Base-by-base conservation (phyloP, 768 basidiomycete genomes). In the Serendipita sp. region DNA sequence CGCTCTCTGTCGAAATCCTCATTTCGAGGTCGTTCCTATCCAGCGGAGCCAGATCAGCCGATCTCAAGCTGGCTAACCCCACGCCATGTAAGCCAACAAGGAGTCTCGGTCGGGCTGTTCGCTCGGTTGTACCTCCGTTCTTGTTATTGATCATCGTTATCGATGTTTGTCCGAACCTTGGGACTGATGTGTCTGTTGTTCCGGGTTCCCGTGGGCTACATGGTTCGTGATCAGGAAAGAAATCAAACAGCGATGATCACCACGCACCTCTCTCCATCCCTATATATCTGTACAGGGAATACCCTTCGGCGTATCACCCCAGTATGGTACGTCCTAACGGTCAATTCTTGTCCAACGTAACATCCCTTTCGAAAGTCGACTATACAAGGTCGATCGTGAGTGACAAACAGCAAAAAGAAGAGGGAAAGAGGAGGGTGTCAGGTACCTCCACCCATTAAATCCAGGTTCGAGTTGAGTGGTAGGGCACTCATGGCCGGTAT, bases 321-420 rank as follows among this genome's bases (percentile, higher is more conserved):
- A 3, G 88, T 97, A 71, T 97, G 92, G 72, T 95, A 95, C 41
- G 95, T 97, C 60, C 96, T 82, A 3, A 96, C 94, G 0, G 94
- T 97, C 42, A 98, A 77, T 69, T 98, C 96, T 76, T 99, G 96
- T 7, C 96, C 96, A 3, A 98, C 86, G 70, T 97, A 98, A 70
- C 96, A 99, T 2, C 96, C 96, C 75, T 99, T 99, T 63, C 90
- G 78, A 72, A 96, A 97, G 73, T 97, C 92, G 70, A 98, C 94
- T 86, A 78, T 45, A 60, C 30, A 66, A 26, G 61, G 43, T 43
- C 65, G 51, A 64, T 61, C 48, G 62, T 67, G 41, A 66, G 62
- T 60, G 31, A 13, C 68, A 42, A 33, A 61, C 50, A 44, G 1
- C 17, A 31, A 17, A 20, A 61, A n/a, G 42, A 28, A n/a, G 34